Percentiles rank a stretch among this genome's conserved stretches.
Evolutionary conservation across 306 rosid genomes (phyloP).

Genomic region (Cyclanthera cordifolia): DNA sequence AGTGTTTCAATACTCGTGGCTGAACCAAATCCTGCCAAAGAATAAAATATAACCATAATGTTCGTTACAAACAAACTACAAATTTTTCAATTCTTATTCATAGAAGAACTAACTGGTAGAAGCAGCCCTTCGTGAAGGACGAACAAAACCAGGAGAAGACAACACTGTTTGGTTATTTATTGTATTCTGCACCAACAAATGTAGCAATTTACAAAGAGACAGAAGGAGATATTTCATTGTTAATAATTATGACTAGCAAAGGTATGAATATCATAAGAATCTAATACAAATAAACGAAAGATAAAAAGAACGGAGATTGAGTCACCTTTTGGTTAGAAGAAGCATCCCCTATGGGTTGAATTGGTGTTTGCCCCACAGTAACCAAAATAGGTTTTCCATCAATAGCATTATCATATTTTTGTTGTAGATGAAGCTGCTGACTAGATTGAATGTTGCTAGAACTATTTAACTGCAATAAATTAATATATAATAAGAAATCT

Average conservation of each 20-base stretch:
- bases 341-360: conserved; percentile 35
- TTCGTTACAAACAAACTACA: conserved; percentile 14
- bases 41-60: not conserved
- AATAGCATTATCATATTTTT: conserved; percentile 50
- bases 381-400: conserved; percentile 50
- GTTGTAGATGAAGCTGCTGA: conserved; percentile 67
- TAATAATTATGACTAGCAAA: not conserved
- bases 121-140: conserved; percentile 56
- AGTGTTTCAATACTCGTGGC: conserved; percentile 91
- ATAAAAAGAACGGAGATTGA: not conserved
- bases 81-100: conserved; percentile 8
- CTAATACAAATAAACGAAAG: not conserved
- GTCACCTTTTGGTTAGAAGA: conserved; percentile 52
- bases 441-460: conserved; percentile 46
- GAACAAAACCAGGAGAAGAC: conserved; percentile 65
- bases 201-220: conserved; percentile 10
- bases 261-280: not conserved
- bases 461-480: conserved; percentile 43
- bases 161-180: conserved; percentile 36
- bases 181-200: conserved; percentile 44
- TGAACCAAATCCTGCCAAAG: conserved; percentile 75
- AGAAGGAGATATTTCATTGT: no score
- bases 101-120: conserved; percentile 49
- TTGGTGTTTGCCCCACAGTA: conserved; percentile 46
- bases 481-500: conserved; percentile 10